phyloP scores from a whole-genome alignment of 495 filamentous ascomycete species.

The Delitschia confertaspora region DNA sequence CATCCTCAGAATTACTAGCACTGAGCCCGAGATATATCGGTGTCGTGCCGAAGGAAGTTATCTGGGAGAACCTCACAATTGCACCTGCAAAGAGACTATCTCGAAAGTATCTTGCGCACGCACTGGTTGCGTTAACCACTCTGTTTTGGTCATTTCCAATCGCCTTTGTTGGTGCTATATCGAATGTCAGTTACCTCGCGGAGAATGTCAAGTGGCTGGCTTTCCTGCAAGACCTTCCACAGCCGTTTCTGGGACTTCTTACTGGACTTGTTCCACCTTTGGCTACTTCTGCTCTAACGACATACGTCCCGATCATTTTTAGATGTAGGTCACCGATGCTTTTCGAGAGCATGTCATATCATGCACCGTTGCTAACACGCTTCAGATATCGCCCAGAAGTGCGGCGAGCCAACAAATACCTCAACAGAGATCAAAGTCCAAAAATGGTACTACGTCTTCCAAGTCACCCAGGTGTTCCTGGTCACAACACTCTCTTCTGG shows the following conservation, averaged over 20 bases:
- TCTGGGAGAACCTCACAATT: conserved; percentile 33
- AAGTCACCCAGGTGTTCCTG: conserved; percentile 37
- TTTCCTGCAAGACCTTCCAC: conserved; percentile 31
- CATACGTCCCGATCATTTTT: conserved; percentile 33
- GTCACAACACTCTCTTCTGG: conserved; percentile 34
- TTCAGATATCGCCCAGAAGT: conserved; percentile 21
- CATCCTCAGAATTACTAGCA: conserved; percentile 17
- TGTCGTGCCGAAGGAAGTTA: conserved; percentile 30
- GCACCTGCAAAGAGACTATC: conserved; percentile 24
- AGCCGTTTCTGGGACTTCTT: conserved; percentile 28
- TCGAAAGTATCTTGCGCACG: conserved; percentile 25
- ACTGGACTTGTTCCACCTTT: conserved; percentile 32
- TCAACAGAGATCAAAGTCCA: conserved; percentile 34
- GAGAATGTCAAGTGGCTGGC: conserved; percentile 28
- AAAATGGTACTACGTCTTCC: conserved; percentile 35
- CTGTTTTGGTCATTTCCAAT: conserved; percentile 36
- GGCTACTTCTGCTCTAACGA: conserved; percentile 25
- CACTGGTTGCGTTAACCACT: conserved; percentile 29
- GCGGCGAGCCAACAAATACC: conserved; percentile 27
- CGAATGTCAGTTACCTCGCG: conserved; percentile 33
- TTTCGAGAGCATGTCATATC: too few relatives aligned
- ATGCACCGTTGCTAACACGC: neutral
- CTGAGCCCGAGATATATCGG: conserved; percentile 29
- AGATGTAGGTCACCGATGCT: conserved; percentile 29
- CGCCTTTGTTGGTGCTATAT: conserved; percentile 30